Evolutionary conservation across 208 protist species (phyloP), one percentile per base, ranked within the genome.

Genomic region (Acanthamoeba lenticulata): DNA sequence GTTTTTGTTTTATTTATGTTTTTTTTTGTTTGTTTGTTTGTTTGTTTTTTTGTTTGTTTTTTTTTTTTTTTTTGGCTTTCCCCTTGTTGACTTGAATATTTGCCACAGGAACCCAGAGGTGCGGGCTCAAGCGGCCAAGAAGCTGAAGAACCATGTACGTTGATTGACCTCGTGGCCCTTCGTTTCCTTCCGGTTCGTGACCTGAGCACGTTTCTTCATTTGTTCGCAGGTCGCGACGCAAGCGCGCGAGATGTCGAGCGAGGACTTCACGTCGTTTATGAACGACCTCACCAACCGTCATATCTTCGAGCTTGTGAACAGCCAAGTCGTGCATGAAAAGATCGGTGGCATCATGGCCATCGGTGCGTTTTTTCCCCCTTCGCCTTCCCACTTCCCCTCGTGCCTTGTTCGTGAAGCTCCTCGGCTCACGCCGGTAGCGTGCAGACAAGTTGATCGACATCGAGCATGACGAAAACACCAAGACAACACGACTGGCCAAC

Each of bases 311-410:
- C 93, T 98, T 11, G 96, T 97, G 6, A 95, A 97, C 32, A 95
- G 92, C n/a, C 65, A 85, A 24, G 92, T 96, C 34, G 44, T 69
- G 9, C 34, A 74, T 36, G 97, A 98, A n/a, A 97, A 97, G 77
- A 91, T 98, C 62, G 96, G 96, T 44, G 97, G 97, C 94, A 97
- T 98, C 72, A 79, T 96, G 52, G 94, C 95, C 49, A 98, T 98
- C 7, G 97, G 95, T 95, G n/a, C n/a, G n/a, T n/a, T n/a, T n/a
- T n/a, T n/a, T n/a, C n/a, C n/a, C n/a, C n/a, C n/a, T n/a, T n/a
- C n/a, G n/a, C n/a, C n/a, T 36, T 24, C 24, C 42, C n/a, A 19
- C 24, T 83, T 83, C 38, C 40, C 15, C 40, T 27, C 15, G 19
- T 24, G 21, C 72, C 0, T n/a, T n/a, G n/a, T n/a, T n/a, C n/a